A percentile compares a stretch with the other conserved stretches of the same genome.
Conservation (phyloP, 371 early-diverging fungal species). For the Syncephalastrum racemosum region DNA sequence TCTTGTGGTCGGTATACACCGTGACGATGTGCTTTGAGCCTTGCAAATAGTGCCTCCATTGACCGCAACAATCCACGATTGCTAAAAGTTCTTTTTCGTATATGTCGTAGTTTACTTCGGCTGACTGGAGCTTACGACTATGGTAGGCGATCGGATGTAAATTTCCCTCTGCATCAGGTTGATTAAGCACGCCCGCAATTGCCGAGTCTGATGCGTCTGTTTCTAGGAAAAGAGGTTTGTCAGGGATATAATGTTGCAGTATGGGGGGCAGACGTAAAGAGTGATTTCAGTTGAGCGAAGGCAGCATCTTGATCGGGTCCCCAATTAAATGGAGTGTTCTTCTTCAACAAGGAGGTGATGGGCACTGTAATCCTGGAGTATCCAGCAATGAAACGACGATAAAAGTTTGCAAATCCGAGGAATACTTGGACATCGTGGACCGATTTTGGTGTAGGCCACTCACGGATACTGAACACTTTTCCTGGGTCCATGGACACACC, state of each 20-base stretch:
- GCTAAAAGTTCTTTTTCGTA: slow-evolving; percentile 56
- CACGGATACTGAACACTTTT: slow-evolving; percentile 32
- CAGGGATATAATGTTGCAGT: slow-evolving; percentile 14
- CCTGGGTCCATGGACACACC: slow-evolving; percentile 32
- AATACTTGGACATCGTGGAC: slow-evolving; percentile 44
- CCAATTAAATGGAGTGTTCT: slow-evolving; percentile 38
- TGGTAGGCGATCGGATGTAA: slow-evolving; percentile 42
- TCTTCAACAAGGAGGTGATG: slow-evolving; percentile 35
- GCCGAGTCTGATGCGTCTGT: slow-evolving; percentile 52
- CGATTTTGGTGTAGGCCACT: slow-evolving; percentile 29
- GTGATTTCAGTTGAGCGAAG: slow-evolving; percentile 38
- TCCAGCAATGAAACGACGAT: slow-evolving; percentile 47
- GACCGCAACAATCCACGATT: slow-evolving; percentile 33
- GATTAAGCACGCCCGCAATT: slow-evolving; percentile 44
- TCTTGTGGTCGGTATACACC: slow-evolving; percentile 52
- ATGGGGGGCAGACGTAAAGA: slow-evolving; percentile 33
- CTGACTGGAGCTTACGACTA: slow-evolving; percentile 26
- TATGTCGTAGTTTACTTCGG: slow-evolving; percentile 45
- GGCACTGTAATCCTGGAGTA: slow-evolving; percentile 41
- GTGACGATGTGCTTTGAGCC: slow-evolving; percentile 23
- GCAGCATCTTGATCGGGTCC: slow-evolving; percentile 15
- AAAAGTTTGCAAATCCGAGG: slow-evolving; percentile 54
- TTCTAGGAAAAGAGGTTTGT: slow-evolving; percentile 38
- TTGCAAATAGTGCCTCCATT: slow-evolving; percentile 46
- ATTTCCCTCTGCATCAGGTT: slow-evolving; percentile 20